phyloP scores from a whole-genome alignment of 306 rosid species.

The Hylodesmum podocarpum region DNA sequence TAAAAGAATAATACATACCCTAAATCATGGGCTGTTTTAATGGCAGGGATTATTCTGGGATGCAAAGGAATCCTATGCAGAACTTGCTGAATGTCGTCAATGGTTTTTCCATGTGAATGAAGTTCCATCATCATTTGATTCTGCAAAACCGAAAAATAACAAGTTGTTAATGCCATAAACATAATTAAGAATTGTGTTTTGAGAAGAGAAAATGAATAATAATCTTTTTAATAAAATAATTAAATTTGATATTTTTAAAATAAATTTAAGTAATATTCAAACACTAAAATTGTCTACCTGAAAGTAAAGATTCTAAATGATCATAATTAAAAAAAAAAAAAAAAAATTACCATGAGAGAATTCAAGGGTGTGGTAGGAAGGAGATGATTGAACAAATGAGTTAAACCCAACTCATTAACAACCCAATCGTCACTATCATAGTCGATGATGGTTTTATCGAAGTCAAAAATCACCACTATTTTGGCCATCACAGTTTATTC shows the following conservation, averaged over 20 bases:
- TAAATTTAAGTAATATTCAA: no score
- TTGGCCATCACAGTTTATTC: slow-evolving; percentile 37
- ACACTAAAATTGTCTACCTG: no score
- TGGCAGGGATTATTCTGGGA: slow-evolving; percentile 53
- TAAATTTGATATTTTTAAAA: no score
- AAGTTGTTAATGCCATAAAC: not conserved
- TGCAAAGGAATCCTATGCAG: slow-evolving; percentile 51
- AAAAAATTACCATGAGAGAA: slow-evolving; percentile 56
- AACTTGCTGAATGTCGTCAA: slow-evolving; percentile 45
- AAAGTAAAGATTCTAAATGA: no score
- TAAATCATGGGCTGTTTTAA: slow-evolving; percentile 51
- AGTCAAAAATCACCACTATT: slow-evolving; percentile 62
- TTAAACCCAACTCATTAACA: slow-evolving; percentile 60
- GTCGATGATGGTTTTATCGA: slow-evolving; percentile 81
- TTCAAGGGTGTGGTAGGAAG: slow-evolving; percentile 71
- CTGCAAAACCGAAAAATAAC: slow-evolving; percentile 29
- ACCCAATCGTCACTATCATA: slow-evolving; percentile 81
- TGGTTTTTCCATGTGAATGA: slow-evolving; percentile 52
- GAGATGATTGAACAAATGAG: slow-evolving; percentile 59
- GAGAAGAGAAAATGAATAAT: no score
- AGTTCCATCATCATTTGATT: slow-evolving; percentile 72
- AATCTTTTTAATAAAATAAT: no score
- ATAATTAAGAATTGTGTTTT: no score
- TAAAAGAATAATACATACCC: slow-evolving; percentile 29
- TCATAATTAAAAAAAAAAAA: no score